phyloP scores from a whole-genome alignment of 176 grass and related monocot species.

The Rhynchospora tenuis region DNA sequence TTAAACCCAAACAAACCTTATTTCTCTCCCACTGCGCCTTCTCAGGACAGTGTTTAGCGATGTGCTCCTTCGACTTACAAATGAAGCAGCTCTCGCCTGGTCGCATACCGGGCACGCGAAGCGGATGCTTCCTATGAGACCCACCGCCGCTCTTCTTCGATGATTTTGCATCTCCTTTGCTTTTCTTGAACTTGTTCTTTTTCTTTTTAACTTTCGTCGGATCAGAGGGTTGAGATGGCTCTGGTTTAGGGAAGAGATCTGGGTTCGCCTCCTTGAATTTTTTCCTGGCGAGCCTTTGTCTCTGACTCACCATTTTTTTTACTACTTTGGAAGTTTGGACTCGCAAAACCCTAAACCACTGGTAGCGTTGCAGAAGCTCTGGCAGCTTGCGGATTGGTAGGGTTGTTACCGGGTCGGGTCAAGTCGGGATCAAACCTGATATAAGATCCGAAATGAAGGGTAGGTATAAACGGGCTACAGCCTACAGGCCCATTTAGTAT shows the following conservation, averaged over 20 bases:
- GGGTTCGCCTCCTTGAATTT: constrained; percentile 66
- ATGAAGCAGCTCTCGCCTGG: constrained; percentile 98
- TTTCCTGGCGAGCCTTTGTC: constrained; percentile 59
- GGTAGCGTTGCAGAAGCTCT: not conserved
- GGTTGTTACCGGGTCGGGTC: constrained; percentile 4
- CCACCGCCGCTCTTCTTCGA: not conserved
- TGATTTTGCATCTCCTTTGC: constrained; percentile 20
- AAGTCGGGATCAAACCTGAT: not conserved
- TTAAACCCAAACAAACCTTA: constrained; percentile 48
- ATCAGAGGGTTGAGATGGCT: constrained; percentile 18
- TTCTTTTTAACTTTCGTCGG: constrained; percentile 43
- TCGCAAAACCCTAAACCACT: constrained; percentile 5
- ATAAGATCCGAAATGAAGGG: not conserved
- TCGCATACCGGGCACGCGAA: constrained; percentile 81
- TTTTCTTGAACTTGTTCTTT: constrained; percentile 40
- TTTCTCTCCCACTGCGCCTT: constrained; percentile 86
- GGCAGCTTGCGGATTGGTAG: not conserved
- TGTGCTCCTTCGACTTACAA: constrained; percentile 76
- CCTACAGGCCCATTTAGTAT: not conserved
- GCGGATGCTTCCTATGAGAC: constrained; percentile 53
- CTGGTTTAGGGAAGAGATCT: constrained; percentile 28
- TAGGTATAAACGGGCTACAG: not conserved
- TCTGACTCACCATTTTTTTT: constrained; percentile 60
- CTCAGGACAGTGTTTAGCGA: constrained; percentile 83
- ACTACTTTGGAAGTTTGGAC: not conserved